Percentiles rank a stretch among this genome's conserved stretches.
These are phyloP conservation scores for Diaporthe velutina DNA, from an alignment of 2,329 filamentous ascomycete species.

Conservation along the genomic window DNA sequence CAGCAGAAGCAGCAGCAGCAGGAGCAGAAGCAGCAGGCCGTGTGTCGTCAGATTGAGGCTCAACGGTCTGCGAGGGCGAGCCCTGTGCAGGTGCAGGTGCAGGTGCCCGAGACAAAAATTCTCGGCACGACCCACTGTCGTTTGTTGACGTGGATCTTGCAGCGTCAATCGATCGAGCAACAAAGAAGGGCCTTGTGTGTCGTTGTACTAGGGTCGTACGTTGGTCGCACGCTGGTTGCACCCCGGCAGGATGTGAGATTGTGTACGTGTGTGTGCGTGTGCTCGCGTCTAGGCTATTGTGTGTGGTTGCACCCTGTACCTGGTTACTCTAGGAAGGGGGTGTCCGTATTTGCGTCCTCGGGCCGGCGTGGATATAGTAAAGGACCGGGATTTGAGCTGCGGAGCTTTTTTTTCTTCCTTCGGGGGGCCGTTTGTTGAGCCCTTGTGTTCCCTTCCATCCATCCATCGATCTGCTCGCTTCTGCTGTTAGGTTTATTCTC, in stretches of 20 bases:
- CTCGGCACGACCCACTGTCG: slow-evolving; percentile 26
- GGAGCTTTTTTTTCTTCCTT: slow-evolving; percentile 16
- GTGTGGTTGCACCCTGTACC: slow-evolving; percentile 19
- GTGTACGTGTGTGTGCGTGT: neutral
- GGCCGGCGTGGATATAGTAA: slow-evolving; percentile 3
- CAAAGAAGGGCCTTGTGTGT: slow-evolving; percentile 32
- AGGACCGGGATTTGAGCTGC: slow-evolving; percentile 26
- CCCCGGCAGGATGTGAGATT: slow-evolving; percentile 2
- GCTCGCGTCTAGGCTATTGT: neutral
- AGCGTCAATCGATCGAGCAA: slow-evolving; percentile 28
- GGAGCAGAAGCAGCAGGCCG: neutral
- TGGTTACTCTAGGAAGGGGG: slow-evolving; percentile 4
- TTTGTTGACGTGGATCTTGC: slow-evolving; percentile 34
- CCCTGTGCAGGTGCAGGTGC: slow-evolving; percentile 22
- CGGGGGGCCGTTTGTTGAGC: slow-evolving; percentile 12
- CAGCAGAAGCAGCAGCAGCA: neutral
- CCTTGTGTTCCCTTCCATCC: neutral
- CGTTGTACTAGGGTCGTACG: slow-evolving; percentile 32
- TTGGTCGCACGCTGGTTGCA: slow-evolving; percentile 18
- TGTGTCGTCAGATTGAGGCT: slow-evolving; percentile 31
- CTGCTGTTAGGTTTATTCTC: slow-evolving; percentile 23
- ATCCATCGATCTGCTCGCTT: slow-evolving; percentile 19
- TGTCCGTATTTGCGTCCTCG: neutral
- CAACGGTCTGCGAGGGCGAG: slow-evolving; percentile 26
- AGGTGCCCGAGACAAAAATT: slow-evolving; percentile 25